Evolutionary conservation across 208 protist species (phyloP).

Genomic region (Leishmania amazonensis): DNA sequence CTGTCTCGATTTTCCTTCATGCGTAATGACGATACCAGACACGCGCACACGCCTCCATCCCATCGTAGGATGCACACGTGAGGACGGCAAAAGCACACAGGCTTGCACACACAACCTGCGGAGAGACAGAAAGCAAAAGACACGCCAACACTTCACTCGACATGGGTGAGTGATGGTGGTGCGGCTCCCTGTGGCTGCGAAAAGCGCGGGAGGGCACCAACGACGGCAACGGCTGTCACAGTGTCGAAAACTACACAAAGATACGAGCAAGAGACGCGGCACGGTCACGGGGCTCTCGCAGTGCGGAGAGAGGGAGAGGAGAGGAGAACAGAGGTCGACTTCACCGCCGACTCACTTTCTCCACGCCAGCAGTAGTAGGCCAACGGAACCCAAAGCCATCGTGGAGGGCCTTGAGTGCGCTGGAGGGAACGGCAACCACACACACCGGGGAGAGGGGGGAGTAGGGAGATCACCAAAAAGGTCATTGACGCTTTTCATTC

Average conservation of each 20-base stretch:
- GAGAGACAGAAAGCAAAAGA: no score
- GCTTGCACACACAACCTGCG: neutral
- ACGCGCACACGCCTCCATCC: neutral
- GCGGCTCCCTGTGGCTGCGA: neutral
- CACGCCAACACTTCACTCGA: neutral
- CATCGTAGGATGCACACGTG: neutral
- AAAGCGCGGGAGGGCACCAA: neutral
- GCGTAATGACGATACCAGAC: neutral
- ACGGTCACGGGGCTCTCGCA: neutral
- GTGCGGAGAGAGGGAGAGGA: neutral
- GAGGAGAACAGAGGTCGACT: neutral
- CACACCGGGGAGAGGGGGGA: neutral
- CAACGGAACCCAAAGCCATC: neutral
- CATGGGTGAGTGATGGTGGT: neutral
- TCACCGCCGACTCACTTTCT: neutral
- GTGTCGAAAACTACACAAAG: neutral
- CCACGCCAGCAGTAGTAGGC: neutral
- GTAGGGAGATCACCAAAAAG: neutral
- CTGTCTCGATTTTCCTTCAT: neutral
- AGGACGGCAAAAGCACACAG: neutral
- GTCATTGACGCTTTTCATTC: neutral
- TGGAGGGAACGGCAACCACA: neutral
- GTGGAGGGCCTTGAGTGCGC: neutral
- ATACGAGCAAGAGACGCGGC: neutral
- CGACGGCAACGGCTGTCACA: neutral